phyloP scores from a whole-genome alignment of 345 rosid species.

The Clausena lansium region DNA sequence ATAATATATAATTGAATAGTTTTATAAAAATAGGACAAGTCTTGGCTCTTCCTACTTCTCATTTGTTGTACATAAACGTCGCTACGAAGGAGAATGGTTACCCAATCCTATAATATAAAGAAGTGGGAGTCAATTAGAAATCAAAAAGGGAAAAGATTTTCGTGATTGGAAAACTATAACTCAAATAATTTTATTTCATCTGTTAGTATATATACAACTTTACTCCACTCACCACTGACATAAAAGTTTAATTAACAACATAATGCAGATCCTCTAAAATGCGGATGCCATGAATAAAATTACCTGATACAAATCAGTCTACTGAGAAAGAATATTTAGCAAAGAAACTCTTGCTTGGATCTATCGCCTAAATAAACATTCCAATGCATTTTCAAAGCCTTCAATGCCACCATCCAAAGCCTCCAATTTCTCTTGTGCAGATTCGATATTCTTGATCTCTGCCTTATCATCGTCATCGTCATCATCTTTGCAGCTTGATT shows the following conservation, averaged over 20 bases:
- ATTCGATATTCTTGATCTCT: constrained; percentile 28
- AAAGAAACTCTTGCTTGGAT: constrained; percentile 60
- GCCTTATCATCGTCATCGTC: neutral
- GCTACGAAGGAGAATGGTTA: too few species aligned
- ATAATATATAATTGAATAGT: too few species aligned
- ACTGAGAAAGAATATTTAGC: constrained; percentile 52
- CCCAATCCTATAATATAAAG: neutral
- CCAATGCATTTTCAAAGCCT: constrained; percentile 56
- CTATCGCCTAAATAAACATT: constrained; percentile 54
- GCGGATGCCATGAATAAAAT: constrained; percentile 24
- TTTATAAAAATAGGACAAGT: too few species aligned
- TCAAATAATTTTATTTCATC: neutral
- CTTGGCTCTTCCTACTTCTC: too few species aligned
- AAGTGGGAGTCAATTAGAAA: neutral
- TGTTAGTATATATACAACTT: too few species aligned
- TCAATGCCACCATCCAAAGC: constrained; percentile 41
- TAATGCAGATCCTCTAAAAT: constrained; percentile 34
- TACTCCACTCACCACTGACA: neutral
- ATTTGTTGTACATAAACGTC: too few species aligned
- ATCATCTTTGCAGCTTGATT: neutral
- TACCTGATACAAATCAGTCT: constrained; percentile 1
- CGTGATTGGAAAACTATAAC: neutral
- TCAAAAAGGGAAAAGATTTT: neutral
- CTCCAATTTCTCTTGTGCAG: constrained; percentile 38
- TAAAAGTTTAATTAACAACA: neutral